Evolutionary conservation across 2,329 filamentous ascomycete species (phyloP).

Genomic region (Fusarium chuoi): DNA sequence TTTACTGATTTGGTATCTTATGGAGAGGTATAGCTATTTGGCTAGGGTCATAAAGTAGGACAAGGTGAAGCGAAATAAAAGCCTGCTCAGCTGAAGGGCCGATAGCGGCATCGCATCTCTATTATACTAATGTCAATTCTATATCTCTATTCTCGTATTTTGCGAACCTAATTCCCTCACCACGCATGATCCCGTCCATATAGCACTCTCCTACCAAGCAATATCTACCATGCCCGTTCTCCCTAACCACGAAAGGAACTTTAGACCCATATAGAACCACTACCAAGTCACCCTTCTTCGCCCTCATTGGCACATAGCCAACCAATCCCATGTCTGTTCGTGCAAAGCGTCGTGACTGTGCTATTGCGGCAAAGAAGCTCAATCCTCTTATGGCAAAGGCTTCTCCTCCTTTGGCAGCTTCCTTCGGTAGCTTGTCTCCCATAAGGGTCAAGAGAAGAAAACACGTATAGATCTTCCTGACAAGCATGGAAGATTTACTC

Average conservation of each 20-base stretch:
- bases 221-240: neutral
- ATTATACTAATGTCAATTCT: neutral
- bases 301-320: neutral
- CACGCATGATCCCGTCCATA: neutral
- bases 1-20: neutral
- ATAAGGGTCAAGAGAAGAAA: neutral
- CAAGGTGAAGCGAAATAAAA: neutral
- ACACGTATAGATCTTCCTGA: neutral
- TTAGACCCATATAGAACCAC: neutral
- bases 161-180: neutral
- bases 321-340: neutral
- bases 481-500: fast-evolving
- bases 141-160: neutral
- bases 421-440: fast-evolving
- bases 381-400: too few relatives aligned
- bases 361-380: neutral
- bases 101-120: neutral
- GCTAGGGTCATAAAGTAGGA: neutral
- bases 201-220: neutral
- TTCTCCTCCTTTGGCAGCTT: fast-evolving
- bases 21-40: too few relatives aligned
- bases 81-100: neutral
- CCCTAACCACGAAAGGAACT: neutral
- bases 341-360: neutral
- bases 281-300: neutral